Evolutionary conservation across 73 alveolate species (phyloP).

Genomic region (Paramecium sonneborni): DNA sequence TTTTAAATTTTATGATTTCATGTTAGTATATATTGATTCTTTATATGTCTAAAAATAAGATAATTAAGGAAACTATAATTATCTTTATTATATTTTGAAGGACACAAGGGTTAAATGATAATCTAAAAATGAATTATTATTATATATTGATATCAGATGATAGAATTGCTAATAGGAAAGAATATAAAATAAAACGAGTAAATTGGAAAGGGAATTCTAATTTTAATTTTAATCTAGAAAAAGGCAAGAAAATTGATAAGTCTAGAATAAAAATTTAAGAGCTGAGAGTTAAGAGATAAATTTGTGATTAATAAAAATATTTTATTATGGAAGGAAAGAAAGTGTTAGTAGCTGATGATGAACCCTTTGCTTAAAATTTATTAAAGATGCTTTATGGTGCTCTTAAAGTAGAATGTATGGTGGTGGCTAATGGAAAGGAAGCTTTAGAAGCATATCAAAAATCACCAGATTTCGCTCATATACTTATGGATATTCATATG

Average conservation of each 20-base stretch:
- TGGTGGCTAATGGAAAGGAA: constrained; percentile 30
- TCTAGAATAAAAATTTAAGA: neutral
- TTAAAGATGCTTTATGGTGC: constrained; percentile 24
- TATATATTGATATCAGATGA: too few species aligned
- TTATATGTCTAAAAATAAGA: too few species aligned
- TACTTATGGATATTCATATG: constrained; percentile 44
- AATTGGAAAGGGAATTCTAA: neutral
- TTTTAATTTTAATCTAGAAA: neutral
- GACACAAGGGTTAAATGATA: too few species aligned
- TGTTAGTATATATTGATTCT: neutral
- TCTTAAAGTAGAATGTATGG: neutral
- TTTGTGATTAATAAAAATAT: neutral
- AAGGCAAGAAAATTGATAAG: too few species aligned
- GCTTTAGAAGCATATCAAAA: constrained; percentile 33
- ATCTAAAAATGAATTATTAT: too few species aligned
- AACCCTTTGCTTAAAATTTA: neutral
- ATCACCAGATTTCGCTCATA: neutral
- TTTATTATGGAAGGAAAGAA: constrained; percentile 35
- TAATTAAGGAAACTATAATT: too few species aligned
- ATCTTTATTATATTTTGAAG: too few species aligned
- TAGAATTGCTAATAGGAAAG: neutral
- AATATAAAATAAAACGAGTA: neutral
- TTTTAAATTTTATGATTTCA: neutral
- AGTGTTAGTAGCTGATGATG: constrained; percentile 52
- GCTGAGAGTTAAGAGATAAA: neutral